These are phyloP conservation scores for Leishmania tarentolae DNA, from an alignment of 208 protist species.

Conservation along the genomic window DNA sequence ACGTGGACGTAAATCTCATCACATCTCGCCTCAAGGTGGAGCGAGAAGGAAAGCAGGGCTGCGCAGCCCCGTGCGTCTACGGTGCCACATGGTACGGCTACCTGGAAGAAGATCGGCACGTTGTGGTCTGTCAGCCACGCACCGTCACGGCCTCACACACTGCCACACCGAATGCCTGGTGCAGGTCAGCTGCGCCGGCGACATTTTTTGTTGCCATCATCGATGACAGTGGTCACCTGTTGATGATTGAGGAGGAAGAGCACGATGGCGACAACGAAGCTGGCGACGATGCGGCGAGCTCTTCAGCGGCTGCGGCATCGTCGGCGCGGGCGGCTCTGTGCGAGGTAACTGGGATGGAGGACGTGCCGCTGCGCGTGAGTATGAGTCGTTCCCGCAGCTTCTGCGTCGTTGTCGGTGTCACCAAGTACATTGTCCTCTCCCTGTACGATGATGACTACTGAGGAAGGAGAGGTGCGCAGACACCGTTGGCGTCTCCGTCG, in stretches of 20 bases:
- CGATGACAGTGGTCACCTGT: constrained; percentile 39
- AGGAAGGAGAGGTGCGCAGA: background rate
- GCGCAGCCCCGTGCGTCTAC: background rate
- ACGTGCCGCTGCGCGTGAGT: constrained; percentile 44
- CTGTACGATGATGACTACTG: constrained; percentile 56
- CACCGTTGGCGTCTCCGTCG: background rate
- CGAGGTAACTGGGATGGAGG: constrained; percentile 54
- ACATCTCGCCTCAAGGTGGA: constrained; percentile 13
- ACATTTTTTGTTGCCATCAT: constrained; percentile 44
- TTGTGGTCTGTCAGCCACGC: constrained; percentile 37
- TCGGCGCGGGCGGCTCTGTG: constrained; percentile 16
- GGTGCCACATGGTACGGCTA: constrained; percentile 39
- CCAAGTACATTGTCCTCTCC: constrained; percentile 74
- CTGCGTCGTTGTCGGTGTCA: constrained; percentile 55
- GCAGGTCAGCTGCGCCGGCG: constrained; percentile 3
- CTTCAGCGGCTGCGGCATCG: background rate
- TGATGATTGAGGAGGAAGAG: constrained; percentile 37
- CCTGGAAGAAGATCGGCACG: constrained; percentile 43
- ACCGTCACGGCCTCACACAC: background rate
- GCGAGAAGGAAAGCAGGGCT: background rate
- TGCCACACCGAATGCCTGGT: background rate
- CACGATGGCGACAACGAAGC: constrained; percentile 43
- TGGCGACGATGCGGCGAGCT: background rate
- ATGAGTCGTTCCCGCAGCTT: constrained; percentile 71
- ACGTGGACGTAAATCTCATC: constrained; percentile 11